Conservation (phyloP, 257 asterid genomes). For the Paraleonurus japonicus region DNA sequence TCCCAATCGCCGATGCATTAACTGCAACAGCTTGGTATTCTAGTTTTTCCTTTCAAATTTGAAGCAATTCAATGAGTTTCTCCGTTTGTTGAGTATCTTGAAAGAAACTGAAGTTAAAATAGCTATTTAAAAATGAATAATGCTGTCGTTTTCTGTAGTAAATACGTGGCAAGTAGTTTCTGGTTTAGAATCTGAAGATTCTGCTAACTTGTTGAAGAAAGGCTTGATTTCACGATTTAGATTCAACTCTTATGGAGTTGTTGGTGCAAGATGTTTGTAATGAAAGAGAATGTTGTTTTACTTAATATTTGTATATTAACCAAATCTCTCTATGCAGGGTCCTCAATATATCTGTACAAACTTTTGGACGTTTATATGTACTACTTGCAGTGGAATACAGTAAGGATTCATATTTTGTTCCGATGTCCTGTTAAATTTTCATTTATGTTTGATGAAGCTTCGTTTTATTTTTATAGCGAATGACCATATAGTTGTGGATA, state of each 20-base stretch:
- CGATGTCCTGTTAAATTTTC: neutral
- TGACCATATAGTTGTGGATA: neutral
- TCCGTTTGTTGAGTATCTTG: neutral
- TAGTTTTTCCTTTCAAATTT: neutral
- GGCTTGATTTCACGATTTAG: neutral
- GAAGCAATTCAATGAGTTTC: conserved; percentile 3
- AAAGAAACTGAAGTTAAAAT: neutral
- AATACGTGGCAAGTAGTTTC: neutral
- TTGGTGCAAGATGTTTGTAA: neutral
- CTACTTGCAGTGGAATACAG: conserved; percentile 96
- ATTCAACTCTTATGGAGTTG: conserved; percentile 1
- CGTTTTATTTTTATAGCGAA: neutral
- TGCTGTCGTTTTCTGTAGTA: neutral
- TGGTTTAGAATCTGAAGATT: conserved; percentile 19
- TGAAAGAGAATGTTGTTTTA: neutral
- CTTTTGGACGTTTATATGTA: conserved; percentile 93
- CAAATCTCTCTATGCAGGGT: conserved; percentile 56
- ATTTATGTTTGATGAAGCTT: conserved; percentile 2
- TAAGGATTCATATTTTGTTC: conserved; percentile 37
- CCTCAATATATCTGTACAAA: conserved; percentile 95
- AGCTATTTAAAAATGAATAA: neutral
- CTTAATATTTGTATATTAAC: neutral
- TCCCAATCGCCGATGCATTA: conserved; percentile 94
- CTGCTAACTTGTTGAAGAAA: neutral
- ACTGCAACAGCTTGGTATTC: conserved; percentile 86